Evolutionary conservation across 2,329 filamentous ascomycete species (phyloP), one percentile per base, ranked within the genome.

Genomic region (Penicillium sp.): DNA sequence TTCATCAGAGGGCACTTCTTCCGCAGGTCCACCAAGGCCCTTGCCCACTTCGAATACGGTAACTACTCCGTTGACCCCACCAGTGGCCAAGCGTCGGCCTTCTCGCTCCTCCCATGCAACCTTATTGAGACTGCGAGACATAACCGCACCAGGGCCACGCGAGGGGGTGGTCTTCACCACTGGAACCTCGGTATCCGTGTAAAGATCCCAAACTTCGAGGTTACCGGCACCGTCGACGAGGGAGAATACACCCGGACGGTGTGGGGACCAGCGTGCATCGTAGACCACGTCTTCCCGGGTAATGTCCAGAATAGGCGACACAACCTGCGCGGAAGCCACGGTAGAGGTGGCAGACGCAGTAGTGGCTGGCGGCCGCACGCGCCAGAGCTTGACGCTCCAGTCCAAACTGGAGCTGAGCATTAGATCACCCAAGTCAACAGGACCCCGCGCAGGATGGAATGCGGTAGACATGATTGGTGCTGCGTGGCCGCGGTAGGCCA

Each of bases 381-480:
- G 95, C 95, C 95, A 99, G 16, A 99, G 81, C 77, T 96, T 97
- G 65, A 97, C 92, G 65, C 89, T 96, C 95, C 95, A 99, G 78
- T 99, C 95, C 8, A 99, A 82, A 44, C 90, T 93, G 4, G 91
- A 90, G n/a, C 89, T 93, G 49, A 99, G 84, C 57, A 98, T 91
- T 6, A 99, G 80, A 69, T 99, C 96, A 27, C 93, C 93, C 6
- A 99, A 86, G 75, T 99, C 96, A 51, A 99, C 88, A 3, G 93
- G 92, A 1, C 95, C 96, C 52, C 90, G 87, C 4, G 91, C 89
- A 1, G 95, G 95, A 71, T 99, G 95, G 79, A 98, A 99, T 73
- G 95, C 90, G 13, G 97, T 88, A 6, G 90, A 95, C 88, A 97
- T 96, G 68, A 99, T 92, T 0, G 95, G 95, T 3, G 92, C 95